Base-by-base conservation (phyloP, 768 basidiomycete genomes). In the Dendrothele bispora region DNA sequence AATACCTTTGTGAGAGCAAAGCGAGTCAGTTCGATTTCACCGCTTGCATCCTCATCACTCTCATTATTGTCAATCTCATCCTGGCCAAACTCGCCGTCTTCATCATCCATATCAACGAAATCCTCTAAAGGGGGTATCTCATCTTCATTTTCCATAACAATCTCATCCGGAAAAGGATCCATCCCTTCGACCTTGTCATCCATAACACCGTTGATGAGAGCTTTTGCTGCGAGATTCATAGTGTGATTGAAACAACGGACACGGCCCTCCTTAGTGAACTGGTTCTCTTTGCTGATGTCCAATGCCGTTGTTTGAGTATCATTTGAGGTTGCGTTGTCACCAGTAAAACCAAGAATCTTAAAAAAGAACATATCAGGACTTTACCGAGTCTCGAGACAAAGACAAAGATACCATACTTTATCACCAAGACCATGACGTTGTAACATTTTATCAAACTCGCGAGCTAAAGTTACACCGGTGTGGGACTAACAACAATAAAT, bases 321-420 rank as follows among this genome's bases (percentile, higher is more conserved):
- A 32, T 54, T 54, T 2, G 39, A 47, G 26, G 50, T 18, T 1
- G 53, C 50, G 24, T 54, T 54, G 44, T 54, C 53, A 1, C 44
- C 49, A 12, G 45, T 51, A 7, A 43, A 32, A 1, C 17, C 12
- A 3, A 52, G 29, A 5, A 48, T 35, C 51, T 52, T 39, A 4
- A 14, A n/a, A n/a, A n/a, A n/a, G n/a, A n/a, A n/a, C n/a, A n/a
- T n/a, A n/a, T n/a, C n/a, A n/a, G n/a, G n/a, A n/a, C n/a, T n/a
- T n/a, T n/a, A n/a, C n/a, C n/a, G n/a, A n/a, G n/a, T n/a, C n/a
- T n/a, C n/a, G n/a, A n/a, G n/a, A n/a, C n/a, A n/a, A n/a, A n/a
- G n/a, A n/a, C n/a, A n/a, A n/a, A n/a, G n/a, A n/a, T n/a, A n/a
- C n/a, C n/a, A n/a, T n/a, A n/a, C n/a, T n/a, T n/a, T n/a, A n/a